Percentiles rank a stretch among this genome's conserved stretches.
phyloP scores from a whole-genome alignment of 75 land plant genomes.

The Sequoiadendron giganteum region DNA sequence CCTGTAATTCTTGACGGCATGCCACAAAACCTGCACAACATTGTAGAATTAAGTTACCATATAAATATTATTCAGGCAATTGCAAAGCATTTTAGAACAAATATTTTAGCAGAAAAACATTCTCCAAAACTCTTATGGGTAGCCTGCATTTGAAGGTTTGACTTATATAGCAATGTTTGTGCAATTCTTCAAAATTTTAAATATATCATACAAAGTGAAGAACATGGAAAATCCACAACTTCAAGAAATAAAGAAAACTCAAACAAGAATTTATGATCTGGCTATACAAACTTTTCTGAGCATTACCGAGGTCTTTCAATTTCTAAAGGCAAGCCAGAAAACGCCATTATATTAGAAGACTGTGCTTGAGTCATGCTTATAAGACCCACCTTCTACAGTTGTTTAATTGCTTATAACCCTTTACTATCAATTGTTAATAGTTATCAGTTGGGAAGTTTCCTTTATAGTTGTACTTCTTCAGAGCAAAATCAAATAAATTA shows the following conservation, averaged over 20 bases:
- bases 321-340: background rate
- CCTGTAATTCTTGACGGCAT: conserved; percentile 65
- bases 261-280: background rate
- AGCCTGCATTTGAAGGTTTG: too few relatives aligned
- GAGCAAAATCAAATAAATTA: too few relatives aligned
- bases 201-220: too few relatives aligned
- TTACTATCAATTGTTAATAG: too few relatives aligned
- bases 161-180: too few relatives aligned
- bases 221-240: too few relatives aligned
- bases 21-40: conserved; percentile 43
- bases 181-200: too few relatives aligned
- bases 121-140: background rate
- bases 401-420: too few relatives aligned
- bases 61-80: background rate
- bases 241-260: too few relatives aligned
- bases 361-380: background rate
- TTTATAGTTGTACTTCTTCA: too few relatives aligned
- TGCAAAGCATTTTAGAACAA: background rate
- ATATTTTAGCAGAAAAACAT: background rate
- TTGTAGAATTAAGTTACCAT: background rate
- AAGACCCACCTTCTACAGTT: too few relatives aligned
- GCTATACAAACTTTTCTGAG: background rate
- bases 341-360: background rate
- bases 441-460: too few relatives aligned
- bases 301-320: background rate